Percentiles rank a stretch among this genome's conserved stretches.
Conservation (phyloP, 805 yeast genomes). For the Debaryomyces castellii region DNA sequence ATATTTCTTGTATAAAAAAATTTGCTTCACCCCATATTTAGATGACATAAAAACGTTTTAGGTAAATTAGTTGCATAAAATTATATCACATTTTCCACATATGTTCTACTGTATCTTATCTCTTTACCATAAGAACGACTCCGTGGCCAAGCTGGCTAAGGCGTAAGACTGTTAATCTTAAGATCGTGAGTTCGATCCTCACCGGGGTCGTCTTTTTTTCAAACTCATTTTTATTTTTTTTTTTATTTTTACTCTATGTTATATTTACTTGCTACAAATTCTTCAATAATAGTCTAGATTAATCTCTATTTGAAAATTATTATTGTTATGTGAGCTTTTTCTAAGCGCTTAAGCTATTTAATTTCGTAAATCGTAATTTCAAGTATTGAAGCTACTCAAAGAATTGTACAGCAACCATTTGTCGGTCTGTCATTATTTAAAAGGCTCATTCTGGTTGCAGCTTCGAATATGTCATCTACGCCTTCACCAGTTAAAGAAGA, state of each 20-base stretch:
- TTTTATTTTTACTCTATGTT: background rate
- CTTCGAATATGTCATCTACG: conserved; percentile 90
- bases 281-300: background rate
- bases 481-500: conserved; percentile 93
- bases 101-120: too few relatives aligned
- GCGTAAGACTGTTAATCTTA: conserved; percentile 11
- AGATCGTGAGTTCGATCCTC: conserved; percentile 17
- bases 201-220: conserved; percentile 12
- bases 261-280: background rate
- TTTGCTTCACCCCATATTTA: background rate
- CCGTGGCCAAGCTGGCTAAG: conserved; percentile 12
- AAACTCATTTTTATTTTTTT: background rate
- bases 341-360: background rate
- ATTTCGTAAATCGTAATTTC: background rate
- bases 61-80: background rate
- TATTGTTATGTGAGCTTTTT: background rate
- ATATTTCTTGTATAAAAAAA: too few relatives aligned
- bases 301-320: background rate
- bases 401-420: conserved; percentile 33
- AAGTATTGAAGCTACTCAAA: conserved; percentile 4
- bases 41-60: background rate
- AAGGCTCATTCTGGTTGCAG: conserved; percentile 82
- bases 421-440: conserved; percentile 35
- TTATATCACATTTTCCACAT: background rate
- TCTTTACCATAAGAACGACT: conserved; percentile 2